Conservation (phyloP, 768 basidiomycete species). For the Mycena chlorophos region DNA sequence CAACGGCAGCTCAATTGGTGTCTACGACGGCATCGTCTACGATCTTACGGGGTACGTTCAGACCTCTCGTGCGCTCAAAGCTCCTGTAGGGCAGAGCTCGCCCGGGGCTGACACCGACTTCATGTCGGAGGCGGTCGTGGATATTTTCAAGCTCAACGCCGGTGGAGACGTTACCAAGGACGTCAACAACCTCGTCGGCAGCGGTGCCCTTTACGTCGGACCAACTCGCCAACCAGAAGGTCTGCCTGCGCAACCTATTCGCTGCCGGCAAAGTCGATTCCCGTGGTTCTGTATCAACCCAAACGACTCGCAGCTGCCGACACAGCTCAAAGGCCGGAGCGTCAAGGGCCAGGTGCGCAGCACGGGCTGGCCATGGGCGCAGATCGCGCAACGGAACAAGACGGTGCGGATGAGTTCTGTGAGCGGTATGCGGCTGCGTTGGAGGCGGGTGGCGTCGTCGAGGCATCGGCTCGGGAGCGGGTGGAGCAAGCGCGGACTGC, state of each 20-base stretch:
- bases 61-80: constrained; percentile 56
- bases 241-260: constrained; percentile 93
- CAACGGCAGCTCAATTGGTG: constrained; percentile 64
- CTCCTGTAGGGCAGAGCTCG: constrained; percentile 49
- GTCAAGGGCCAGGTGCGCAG: constrained; percentile 94
- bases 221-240: constrained; percentile 66
- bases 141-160: constrained; percentile 70
- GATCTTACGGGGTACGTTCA: constrained; percentile 82
- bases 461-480: too few relatives aligned
- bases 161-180: constrained; percentile 82
- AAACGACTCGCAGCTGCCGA: constrained; percentile 92
- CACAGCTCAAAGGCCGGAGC: constrained; percentile 81
- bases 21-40: constrained; percentile 86
- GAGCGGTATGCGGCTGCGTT: too few relatives aligned
- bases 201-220: constrained; percentile 40
- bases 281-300: constrained; percentile 81
- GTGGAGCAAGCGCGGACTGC: too few relatives aligned
- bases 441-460: too few relatives aligned
- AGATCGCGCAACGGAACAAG: too few relatives aligned
- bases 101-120: constrained; percentile 55
- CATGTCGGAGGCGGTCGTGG: constrained; percentile 68
- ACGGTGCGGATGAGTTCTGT: too few relatives aligned
- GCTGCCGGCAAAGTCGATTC: constrained; percentile 89
- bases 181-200: constrained; percentile 63
- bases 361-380: too few relatives aligned